Conservation (phyloP, 495 filamentous ascomycete genomes). For the Hypoxylon rickii region DNA sequence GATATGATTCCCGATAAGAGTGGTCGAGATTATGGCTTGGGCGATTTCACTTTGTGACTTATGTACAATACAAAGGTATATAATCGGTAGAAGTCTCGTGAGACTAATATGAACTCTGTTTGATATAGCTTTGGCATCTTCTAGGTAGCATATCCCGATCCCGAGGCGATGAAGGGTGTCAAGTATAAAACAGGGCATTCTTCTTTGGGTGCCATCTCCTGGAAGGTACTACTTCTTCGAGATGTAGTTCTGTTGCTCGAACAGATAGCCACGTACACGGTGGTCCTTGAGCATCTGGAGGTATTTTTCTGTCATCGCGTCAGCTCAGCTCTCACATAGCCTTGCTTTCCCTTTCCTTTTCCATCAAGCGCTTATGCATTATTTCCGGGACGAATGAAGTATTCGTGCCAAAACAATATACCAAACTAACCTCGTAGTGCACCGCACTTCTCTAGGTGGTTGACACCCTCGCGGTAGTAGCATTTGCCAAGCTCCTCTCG, state of each 20-base stretch:
- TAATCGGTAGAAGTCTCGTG: neutral
- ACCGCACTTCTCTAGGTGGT: slow-evolving; percentile 97
- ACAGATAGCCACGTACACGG: slow-evolving; percentile 86
- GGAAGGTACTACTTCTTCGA: slow-evolving; percentile 55
- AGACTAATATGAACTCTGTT: slow-evolving; percentile 5
- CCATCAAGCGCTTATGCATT: too few species aligned
- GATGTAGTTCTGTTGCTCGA: slow-evolving; percentile 89
- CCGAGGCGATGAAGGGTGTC: slow-evolving; percentile 1
- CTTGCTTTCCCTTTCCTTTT: too few species aligned
- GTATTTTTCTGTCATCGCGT: slow-evolving; percentile 74
- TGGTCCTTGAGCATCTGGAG: slow-evolving; percentile 84
- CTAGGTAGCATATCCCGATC: neutral
- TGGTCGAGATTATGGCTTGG: neutral
- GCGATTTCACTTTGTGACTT: neutral
- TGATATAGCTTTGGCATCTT: slow-evolving; percentile 2
- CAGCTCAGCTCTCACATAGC: slow-evolving; percentile 6
- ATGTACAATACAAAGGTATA: slow-evolving; percentile 16
- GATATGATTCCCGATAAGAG: too few species aligned
- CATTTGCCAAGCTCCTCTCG: slow-evolving; percentile 95
- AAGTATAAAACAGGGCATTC: too few species aligned
- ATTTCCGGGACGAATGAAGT: neutral
- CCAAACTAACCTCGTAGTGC: slow-evolving; percentile 76
- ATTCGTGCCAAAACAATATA: slow-evolving; percentile 5
- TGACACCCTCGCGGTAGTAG: slow-evolving; percentile 91
- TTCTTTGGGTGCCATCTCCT: too few species aligned